Evolutionary conservation across 2,329 filamentous ascomycete species (phyloP).

Genomic region (Dothistroma pini): DNA sequence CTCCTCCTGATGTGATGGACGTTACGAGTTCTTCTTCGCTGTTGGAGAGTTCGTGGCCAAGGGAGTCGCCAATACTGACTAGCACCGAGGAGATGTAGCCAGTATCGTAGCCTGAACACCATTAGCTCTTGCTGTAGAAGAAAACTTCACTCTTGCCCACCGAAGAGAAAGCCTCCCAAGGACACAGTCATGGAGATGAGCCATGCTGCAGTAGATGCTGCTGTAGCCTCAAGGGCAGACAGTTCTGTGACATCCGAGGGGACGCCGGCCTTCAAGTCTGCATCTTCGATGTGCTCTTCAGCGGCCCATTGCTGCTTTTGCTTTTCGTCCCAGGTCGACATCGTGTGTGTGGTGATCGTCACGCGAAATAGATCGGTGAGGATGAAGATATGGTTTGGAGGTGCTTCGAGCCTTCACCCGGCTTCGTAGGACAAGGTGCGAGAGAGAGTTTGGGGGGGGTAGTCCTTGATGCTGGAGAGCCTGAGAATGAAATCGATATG

Average conservation of each 20-base stretch:
- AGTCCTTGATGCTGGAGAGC: slow-evolving; percentile 1
- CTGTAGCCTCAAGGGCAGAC: slow-evolving; percentile 39
- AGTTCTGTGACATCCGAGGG: slow-evolving; percentile 22
- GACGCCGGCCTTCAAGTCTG: slow-evolving; percentile 11
- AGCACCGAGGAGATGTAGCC: slow-evolving; percentile 47
- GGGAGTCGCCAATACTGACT: slow-evolving; percentile 39
- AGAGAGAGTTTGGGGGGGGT: background rate
- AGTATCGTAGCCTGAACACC: slow-evolving; percentile 44
- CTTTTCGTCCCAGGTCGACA: slow-evolving; percentile 17
- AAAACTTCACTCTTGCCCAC: background rate
- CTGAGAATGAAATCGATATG: background rate
- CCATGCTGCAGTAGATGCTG: slow-evolving; percentile 40
- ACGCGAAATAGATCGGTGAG: background rate
- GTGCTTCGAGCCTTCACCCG: slow-evolving; percentile 8
- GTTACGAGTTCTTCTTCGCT: slow-evolving; percentile 52
- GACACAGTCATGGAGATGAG: slow-evolving; percentile 39
- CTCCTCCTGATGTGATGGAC: slow-evolving; percentile 49
- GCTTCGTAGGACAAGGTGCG: background rate
- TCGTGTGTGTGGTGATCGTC: slow-evolving; percentile 1
- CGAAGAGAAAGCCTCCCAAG: slow-evolving; percentile 34
- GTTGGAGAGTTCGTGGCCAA: slow-evolving; percentile 39
- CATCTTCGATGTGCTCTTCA: slow-evolving; percentile 20
- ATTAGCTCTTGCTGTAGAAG: slow-evolving; percentile 10
- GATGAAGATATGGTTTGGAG: background rate
- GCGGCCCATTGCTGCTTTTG: slow-evolving; percentile 14